Percentiles rank a stretch among this genome's conserved stretches.
These are phyloP conservation scores for Arthrobotrys sphaeroides DNA, from an alignment of 2,329 filamentous ascomycete genomes.

Conservation along the genomic window DNA sequence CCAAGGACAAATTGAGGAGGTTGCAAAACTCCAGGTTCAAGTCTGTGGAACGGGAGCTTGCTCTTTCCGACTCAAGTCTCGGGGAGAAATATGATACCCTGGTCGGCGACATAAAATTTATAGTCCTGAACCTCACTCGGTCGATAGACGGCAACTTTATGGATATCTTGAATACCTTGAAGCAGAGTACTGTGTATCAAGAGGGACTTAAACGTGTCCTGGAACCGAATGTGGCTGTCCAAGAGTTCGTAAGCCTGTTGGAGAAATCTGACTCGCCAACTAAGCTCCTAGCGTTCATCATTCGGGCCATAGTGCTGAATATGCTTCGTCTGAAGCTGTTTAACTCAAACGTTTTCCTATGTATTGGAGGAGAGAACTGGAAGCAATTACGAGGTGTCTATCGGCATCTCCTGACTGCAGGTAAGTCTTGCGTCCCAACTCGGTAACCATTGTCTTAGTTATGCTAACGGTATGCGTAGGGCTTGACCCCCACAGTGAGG, in stretches of 20 bases:
- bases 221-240: slow-evolving; percentile 24
- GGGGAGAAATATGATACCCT: slow-evolving; percentile 26
- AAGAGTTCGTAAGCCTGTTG: slow-evolving; percentile 18
- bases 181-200: slow-evolving; percentile 23
- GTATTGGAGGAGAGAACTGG: slow-evolving; percentile 40
- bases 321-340: slow-evolving; percentile 38
- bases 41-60: slow-evolving; percentile 35
- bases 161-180: slow-evolving; percentile 18
- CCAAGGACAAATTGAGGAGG: slow-evolving; percentile 35
- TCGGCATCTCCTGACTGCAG: slow-evolving; percentile 34
- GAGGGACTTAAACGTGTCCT: slow-evolving; percentile 23
- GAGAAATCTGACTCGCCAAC: slow-evolving; percentile 30
- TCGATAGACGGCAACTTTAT: slow-evolving; percentile 7
- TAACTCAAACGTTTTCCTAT: slow-evolving; percentile 44
- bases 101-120: slow-evolving; percentile 23
- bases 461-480: slow-evolving; percentile 22
- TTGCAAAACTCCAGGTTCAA: slow-evolving; percentile 46
- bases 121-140: slow-evolving; percentile 38
- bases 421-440: slow-evolving; percentile 7
- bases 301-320: slow-evolving; percentile 40
- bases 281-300: slow-evolving; percentile 33
- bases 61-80: slow-evolving; percentile 35
- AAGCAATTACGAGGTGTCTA: slow-evolving; percentile 39
- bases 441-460: neutral
- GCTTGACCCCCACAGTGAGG: slow-evolving; percentile 7